Percentiles rank a stretch among this genome's conserved stretches.
phyloP scores from a whole-genome alignment of 2,329 filamentous ascomycete genomes.

The Pseudogymnoascus sp. region DNA sequence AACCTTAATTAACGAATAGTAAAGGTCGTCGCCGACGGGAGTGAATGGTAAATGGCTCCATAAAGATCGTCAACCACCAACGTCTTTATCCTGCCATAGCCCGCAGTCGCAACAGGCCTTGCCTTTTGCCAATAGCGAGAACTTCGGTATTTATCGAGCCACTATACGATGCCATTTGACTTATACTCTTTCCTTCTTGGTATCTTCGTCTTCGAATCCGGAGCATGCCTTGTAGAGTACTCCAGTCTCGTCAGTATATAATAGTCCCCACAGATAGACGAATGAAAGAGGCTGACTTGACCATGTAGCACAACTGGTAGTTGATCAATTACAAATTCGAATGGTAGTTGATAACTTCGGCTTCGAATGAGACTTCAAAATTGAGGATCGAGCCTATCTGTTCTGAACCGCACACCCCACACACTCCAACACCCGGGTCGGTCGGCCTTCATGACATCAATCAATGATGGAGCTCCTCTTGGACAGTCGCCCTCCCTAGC shows the following conservation, averaged over 20 bases:
- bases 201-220: constrained; percentile 1
- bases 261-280: not conserved
- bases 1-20: constrained; percentile 5
- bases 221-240: constrained; percentile 2
- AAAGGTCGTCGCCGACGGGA: not conserved
- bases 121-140: not conserved
- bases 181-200: not conserved
- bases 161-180: constrained; percentile 1
- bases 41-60: constrained; percentile 1
- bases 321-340: not conserved
- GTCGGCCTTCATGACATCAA: constrained; percentile 54
- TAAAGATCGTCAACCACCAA: constrained; percentile 1
- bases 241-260: not conserved
- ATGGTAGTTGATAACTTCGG: constrained; percentile 1
- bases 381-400: constrained; percentile 2
- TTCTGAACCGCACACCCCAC: not conserved
- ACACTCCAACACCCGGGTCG: not conserved
- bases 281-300: constrained; percentile 1
- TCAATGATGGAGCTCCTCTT: constrained; percentile 54
- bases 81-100: not conserved
- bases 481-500: constrained; percentile 64
- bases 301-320: constrained; percentile 2
- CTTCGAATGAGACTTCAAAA: not conserved
- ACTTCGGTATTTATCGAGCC: not conserved
- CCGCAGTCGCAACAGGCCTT: not conserved